These are phyloP conservation scores for Moricandia moricandioides DNA, from an alignment of 345 rosid species.

Conservation along the genomic window DNA sequence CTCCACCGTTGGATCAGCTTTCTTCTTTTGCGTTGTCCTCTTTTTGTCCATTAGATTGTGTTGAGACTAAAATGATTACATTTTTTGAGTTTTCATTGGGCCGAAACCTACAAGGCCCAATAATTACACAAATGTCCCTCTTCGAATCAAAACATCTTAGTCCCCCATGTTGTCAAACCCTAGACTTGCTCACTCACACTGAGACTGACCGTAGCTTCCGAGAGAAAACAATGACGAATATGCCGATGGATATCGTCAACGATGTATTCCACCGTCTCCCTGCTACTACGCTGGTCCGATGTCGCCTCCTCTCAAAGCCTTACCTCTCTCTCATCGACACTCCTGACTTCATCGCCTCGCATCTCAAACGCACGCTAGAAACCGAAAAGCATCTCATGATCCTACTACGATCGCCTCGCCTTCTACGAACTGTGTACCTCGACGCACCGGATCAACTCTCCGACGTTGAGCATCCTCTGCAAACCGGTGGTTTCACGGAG, in stretches of 20 bases:
- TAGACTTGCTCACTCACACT: neutral
- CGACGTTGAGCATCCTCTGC: neutral
- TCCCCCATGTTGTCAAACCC: neutral
- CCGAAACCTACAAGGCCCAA: neutral
- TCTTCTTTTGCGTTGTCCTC: too few relatives aligned
- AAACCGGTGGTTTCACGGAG: too few relatives aligned
- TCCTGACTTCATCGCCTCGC: neutral
- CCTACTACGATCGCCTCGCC: neutral
- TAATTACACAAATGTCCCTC: too few relatives aligned
- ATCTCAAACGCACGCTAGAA: neutral
- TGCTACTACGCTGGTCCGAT: neutral
- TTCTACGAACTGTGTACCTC: neutral
- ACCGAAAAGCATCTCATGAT: neutral
- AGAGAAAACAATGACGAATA: neutral
- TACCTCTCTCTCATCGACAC: neutral
- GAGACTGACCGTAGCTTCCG: neutral
- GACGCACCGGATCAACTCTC: neutral
- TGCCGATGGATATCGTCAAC: neutral
- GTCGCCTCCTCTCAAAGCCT: neutral
- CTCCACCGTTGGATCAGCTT: too few relatives aligned
- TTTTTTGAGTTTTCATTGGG: too few relatives aligned
- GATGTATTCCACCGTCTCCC: neutral
- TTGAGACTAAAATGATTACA: too few relatives aligned
- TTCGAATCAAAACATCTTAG: neutral
- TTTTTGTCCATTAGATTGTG: too few relatives aligned